A percentile compares a stretch with the other conserved stretches of the same genome.
These are phyloP conservation scores for Colletotrichum coccodes DNA, from an alignment of 2,329 filamentous ascomycete genomes.

Conservation along the genomic window DNA sequence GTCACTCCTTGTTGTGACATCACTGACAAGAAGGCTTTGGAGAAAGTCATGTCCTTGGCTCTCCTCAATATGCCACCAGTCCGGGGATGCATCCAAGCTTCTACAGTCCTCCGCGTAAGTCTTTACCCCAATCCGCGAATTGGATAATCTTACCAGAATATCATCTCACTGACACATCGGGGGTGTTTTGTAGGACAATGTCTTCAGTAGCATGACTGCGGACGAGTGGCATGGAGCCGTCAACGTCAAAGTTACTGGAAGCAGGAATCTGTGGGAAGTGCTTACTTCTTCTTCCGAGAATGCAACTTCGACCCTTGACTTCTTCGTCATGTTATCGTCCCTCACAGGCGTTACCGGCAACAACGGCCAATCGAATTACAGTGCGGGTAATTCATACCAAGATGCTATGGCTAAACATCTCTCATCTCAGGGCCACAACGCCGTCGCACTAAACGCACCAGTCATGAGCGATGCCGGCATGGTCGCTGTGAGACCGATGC, in stretches of 20 bases:
- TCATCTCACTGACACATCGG: neutral
- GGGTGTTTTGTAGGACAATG: conserved; percentile 38
- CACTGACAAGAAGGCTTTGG: conserved; percentile 34
- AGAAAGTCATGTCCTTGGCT: conserved; percentile 31
- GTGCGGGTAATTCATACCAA: conserved; percentile 54
- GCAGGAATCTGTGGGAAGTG: conserved; percentile 40
- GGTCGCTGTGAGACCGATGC: conserved; percentile 28
- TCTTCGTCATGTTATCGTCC: conserved; percentile 48
- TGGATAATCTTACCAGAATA: neutral
- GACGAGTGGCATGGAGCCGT: conserved; percentile 38
- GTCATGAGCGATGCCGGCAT: conserved; percentile 41
- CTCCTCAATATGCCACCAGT: conserved; percentile 41
- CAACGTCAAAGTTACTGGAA: conserved; percentile 47
- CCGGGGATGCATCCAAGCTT: conserved; percentile 52
- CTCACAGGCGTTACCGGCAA: conserved; percentile 40
- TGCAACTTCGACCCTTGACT: conserved; percentile 39
- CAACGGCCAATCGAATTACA: conserved; percentile 53
- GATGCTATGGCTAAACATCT: conserved; percentile 53
- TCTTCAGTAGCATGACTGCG: conserved; percentile 41
- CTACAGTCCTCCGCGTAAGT: conserved; percentile 50
- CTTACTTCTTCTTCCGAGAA: conserved; percentile 36
- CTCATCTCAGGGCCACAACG: conserved; percentile 48
- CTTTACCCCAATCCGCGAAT: neutral
- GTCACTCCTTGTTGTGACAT: conserved; percentile 33
- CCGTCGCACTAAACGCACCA: conserved; percentile 60